Base-by-base conservation (phyloP, 129 eudicot genomes). In the Saposhnikovia divaricata region DNA sequence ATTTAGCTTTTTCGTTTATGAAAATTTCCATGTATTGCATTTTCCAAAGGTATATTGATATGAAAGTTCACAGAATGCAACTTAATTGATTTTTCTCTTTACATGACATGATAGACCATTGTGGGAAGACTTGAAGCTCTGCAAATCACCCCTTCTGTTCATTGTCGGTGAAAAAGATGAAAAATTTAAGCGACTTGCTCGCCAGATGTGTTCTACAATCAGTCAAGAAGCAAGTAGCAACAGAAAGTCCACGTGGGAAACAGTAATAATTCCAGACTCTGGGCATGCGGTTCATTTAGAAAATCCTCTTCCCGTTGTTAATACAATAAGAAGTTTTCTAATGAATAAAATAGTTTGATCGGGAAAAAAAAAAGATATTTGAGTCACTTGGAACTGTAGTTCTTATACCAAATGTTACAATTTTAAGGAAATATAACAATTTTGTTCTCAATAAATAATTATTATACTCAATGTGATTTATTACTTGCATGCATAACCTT, bases 241-340 rank as follows among this genome's bases (percentile, higher is more conserved):
- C 31, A 78, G 81, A 7, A 78, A 31, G 66, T 77, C 87, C 4
- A 42, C 69, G 6, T 70, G 48, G 61, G 83, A 84, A 69, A 70
- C 84, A 63, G 82, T 86, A 10, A 90, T 86, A 81, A 80, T 92
- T 81, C 96, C 92, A 38, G 39, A 86, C 45, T 82, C 85, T 44
- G 98, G 98, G 79, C 98, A 95, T 89, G 97, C 98, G 53, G 94
- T 85, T 2, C 98, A 95, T 89, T 34, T 95, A 77, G 97, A 95
- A 84, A 90, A 89, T 83, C 98, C 98, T 28, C 91, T 95, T 8
- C 85, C 85, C 72, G 86, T 92, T 50, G 82, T 95, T 78, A 66
- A 37, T 53, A 83, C 87, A 16, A 51, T 92, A 74, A 85, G 84
- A 65, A 81, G 76, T 79, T 95, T 92, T 75, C 21, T 92, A 48